A percentile compares a stretch with the other conserved stretches of the same genome.
Evolutionary conservation across 768 basidiomycete species (phyloP).

Genomic region (Panus rudis): DNA sequence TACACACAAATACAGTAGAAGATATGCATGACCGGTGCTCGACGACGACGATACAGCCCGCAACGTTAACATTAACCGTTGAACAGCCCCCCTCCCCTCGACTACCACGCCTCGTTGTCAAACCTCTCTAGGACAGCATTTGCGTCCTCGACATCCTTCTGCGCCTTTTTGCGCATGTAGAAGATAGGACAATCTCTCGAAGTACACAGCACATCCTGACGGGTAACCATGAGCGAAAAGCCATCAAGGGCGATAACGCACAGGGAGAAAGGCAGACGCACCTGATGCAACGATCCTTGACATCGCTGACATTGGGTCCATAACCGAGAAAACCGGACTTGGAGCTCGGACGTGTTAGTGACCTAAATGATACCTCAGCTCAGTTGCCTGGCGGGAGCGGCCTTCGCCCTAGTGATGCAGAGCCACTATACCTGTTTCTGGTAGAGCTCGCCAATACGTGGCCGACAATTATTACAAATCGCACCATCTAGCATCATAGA

Average conservation of each 20-base stretch:
- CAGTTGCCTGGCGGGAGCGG: neutral
- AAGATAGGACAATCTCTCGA: constrained; percentile 98
- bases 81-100: no score
- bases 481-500: constrained; percentile 59
- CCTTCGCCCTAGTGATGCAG: no score
- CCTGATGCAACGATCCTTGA: constrained; percentile 96
- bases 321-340: constrained; percentile 87
- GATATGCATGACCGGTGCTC: no score
- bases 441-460: constrained; percentile 82
- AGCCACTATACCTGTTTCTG: constrained; percentile 73
- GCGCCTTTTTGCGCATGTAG: constrained; percentile 97
- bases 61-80: no score
- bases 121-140: constrained; percentile 77
- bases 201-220: constrained; percentile 89
- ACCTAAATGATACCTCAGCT: constrained; percentile 30
- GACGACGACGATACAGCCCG: no score
- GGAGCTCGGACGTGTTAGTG: constrained; percentile 60
- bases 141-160: constrained; percentile 94
- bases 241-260: neutral
- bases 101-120: constrained; percentile 64
- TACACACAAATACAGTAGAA: no score
- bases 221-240: neutral
- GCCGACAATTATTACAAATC: constrained; percentile 89
- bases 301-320: constrained; percentile 99
- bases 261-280: constrained; percentile 21